phyloP scores from a whole-genome alignment of 1,139 yeast species.

The Pichia sp. region DNA sequence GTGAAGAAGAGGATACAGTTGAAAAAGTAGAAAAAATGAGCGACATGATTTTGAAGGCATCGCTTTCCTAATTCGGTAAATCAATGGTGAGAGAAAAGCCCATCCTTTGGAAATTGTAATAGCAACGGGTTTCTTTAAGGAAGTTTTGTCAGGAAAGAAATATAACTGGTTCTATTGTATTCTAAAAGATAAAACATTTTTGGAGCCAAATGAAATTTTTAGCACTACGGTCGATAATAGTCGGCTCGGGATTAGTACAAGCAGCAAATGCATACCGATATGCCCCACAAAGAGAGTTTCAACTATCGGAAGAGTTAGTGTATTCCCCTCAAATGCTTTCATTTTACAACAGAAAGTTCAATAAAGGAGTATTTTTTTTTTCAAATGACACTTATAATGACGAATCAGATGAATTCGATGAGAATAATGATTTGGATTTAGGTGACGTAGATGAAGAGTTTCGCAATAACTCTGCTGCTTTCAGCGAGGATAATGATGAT shows the following conservation, averaged over 20 bases:
- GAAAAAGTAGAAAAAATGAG: background rate
- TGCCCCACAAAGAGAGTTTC: background rate
- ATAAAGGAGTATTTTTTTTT: background rate
- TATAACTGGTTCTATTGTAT: too few relatives aligned
- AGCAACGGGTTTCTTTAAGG: too few relatives aligned
- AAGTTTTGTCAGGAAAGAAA: too few relatives aligned
- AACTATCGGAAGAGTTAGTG: background rate
- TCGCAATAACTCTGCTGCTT: background rate
- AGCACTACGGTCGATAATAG: background rate
- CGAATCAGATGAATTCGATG: background rate
- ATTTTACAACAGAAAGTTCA: background rate
- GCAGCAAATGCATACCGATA: background rate
- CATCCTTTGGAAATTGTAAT: background rate
- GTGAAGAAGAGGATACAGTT: too few relatives aligned
- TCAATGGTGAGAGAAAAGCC: background rate
- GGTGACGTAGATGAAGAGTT: background rate
- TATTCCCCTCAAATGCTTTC: constrained; percentile 3
- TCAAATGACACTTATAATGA: background rate
- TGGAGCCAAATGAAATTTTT: background rate
- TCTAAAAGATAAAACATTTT: too few relatives aligned
- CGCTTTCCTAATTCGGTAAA: background rate
- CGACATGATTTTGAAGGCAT: background rate
- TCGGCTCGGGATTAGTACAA: background rate
- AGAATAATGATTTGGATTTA: background rate
- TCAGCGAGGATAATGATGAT: too few relatives aligned